phyloP scores from a whole-genome alignment of 106 monocot species.

The Dendrobium chrysotoxum region DNA sequence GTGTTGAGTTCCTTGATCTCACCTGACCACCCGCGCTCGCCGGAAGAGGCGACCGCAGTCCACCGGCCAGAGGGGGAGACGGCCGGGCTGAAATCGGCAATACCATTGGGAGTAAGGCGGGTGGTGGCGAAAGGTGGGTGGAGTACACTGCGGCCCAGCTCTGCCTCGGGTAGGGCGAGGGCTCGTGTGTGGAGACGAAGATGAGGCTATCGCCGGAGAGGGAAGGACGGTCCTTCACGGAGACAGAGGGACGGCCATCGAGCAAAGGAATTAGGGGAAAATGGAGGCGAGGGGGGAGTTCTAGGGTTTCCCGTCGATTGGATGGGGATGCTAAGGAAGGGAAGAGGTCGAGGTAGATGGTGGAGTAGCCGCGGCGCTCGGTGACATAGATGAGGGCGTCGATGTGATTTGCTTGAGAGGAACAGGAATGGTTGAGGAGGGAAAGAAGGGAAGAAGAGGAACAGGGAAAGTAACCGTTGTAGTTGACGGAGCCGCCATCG shows the following conservation, averaged over 20 bases:
- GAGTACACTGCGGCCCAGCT: conserved; percentile 92
- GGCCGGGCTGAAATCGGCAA: conserved; percentile 77
- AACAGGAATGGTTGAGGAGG: conserved; percentile 4
- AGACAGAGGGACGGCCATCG: background rate
- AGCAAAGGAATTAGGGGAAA: conserved; percentile 9
- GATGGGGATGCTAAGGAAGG: background rate
- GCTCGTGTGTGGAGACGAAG: conserved; percentile 77
- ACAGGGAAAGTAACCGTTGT: conserved; percentile 75
- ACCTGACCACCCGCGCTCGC: conserved; percentile 34
- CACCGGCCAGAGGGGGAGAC: conserved; percentile 84
- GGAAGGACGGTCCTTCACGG: conserved; percentile 70
- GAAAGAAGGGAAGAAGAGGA: conserved; percentile 24
- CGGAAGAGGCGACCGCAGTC: conserved; percentile 80
- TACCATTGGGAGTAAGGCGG: conserved; percentile 53
- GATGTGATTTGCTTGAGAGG: background rate
- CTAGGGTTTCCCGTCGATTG: conserved; percentile 1
- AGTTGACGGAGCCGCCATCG: conserved; percentile 88
- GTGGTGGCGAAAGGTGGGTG: conserved; percentile 46
- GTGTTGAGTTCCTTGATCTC: conserved; percentile 64
- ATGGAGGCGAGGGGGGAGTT: conserved; percentile 12
- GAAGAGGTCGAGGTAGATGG: conserved; percentile 47
- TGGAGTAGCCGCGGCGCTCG: conserved; percentile 57
- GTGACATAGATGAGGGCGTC: conserved; percentile 50
- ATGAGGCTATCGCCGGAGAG: conserved; percentile 48
- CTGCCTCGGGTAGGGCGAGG: conserved; percentile 27